phyloP scores from a whole-genome alignment of 2,329 filamentous ascomycete species.

The Alternaria gansuensis region DNA sequence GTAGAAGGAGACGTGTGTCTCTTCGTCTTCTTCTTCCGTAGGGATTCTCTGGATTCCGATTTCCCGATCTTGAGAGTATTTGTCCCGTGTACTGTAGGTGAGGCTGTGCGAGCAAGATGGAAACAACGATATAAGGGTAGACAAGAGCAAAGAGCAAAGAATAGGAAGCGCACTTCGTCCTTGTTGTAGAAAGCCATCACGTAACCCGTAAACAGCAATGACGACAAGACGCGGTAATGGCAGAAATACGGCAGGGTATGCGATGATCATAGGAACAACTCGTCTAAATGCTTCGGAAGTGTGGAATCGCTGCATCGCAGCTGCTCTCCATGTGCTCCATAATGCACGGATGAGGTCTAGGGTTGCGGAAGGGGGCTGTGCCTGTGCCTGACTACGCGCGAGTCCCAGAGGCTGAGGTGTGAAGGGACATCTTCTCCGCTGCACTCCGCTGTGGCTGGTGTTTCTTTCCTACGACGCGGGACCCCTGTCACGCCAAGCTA shows the following conservation, averaged over 20 bases:
- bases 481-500: slow-evolving; percentile 32
- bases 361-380: slow-evolving; percentile 12
- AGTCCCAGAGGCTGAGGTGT: slow-evolving; percentile 22
- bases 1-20: slow-evolving; percentile 7
- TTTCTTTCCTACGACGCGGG: slow-evolving; percentile 13
- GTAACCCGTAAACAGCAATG: slow-evolving; percentile 27
- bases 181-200: slow-evolving; percentile 30
- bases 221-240: slow-evolving; percentile 38
- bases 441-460: slow-evolving; percentile 26
- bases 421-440: slow-evolving; percentile 23
- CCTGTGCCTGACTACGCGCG: slow-evolving; percentile 7
- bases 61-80: slow-evolving; percentile 6
- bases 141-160: slow-evolving; percentile 41
- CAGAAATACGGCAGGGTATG: slow-evolving; percentile 22
- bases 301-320: background rate
- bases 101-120: slow-evolving; percentile 14
- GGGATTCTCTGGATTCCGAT: slow-evolving; percentile 5
- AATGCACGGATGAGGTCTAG: background rate
- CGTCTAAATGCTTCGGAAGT: background rate
- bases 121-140: slow-evolving; percentile 38
- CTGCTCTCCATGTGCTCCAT: slow-evolving; percentile 5
- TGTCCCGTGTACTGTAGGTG: slow-evolving; percentile 13
- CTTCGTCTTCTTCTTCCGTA: background rate
- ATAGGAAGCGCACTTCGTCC: slow-evolving; percentile 39
- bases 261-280: slow-evolving; percentile 19